Base-by-base conservation (phyloP, 2,329 filamentous ascomycete genomes). In the Cladosporium sp. region DNA sequence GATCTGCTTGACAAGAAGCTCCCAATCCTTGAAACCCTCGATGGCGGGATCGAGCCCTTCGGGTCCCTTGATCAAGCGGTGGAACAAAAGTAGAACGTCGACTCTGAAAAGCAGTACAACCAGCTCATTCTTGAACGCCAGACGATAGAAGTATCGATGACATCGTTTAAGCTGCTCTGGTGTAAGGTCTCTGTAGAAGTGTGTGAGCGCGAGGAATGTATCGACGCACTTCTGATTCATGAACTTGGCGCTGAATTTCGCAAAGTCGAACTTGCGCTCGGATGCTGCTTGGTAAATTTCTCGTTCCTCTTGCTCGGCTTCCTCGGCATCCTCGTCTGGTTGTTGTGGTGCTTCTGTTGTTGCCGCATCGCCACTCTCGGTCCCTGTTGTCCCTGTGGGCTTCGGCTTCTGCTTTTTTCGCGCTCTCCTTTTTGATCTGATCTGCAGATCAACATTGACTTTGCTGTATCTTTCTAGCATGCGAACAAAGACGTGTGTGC, bases 251-350 rank as follows among this genome's bases (percentile, higher is more conserved):
- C 91, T 84, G 75, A 97, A 98, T 2, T 90, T 87, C 66, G 86
- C 88, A 75, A 99, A 99, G 79, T 98, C 92, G 76, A 99, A 99
- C 71, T 94, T 96, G 61, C 95, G 88, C 76, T 99, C 95, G 49
- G 86, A 89, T 26, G 88, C 89, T 0, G 88, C 86, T 63, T 85
- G 85, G 70, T 93, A 88, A 0, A 89, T 91, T 71, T 88, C 85
- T 26, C 82, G 84, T 51, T 90, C 84, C 67, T 97, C 92, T 73
- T 96, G 92, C 21, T 81, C 80, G 10, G 81, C 84, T 43, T 83
- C 81, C 16, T 87, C 87, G 25, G 86, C 85, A 7, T 83, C 81
- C 0, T 81, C 81, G 16, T 83, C 83, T 14, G 81, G 81, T 11
- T 77, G 79, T 3, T 73, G 71, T n/a, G 75, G 71, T 28, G 70